Evolutionary conservation across 2,329 filamentous ascomycete genomes (phyloP).

Genomic region (Aspergillus sp.): DNA sequence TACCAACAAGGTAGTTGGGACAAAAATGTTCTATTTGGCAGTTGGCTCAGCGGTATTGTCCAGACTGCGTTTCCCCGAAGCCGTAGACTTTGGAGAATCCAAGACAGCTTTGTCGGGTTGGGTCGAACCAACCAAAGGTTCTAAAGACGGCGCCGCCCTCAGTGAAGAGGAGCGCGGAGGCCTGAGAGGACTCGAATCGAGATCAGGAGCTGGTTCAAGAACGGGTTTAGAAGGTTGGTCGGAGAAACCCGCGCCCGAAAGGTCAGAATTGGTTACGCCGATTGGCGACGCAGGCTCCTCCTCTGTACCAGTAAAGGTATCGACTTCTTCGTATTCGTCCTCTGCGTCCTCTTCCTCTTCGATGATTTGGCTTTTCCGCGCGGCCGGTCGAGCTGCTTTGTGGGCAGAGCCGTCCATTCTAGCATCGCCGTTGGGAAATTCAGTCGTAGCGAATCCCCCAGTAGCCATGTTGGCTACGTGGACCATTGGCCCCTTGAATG

Average conservation of each 20-base stretch:
- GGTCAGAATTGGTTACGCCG: constrained; percentile 22
- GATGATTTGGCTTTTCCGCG: constrained; percentile 49
- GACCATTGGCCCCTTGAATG: constrained; percentile 52
- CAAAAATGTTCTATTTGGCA: constrained; percentile 16
- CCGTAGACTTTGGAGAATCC: constrained; percentile 23
- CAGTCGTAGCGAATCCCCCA: constrained; percentile 40
- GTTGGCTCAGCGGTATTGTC: not conserved
- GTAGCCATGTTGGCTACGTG: constrained; percentile 43
- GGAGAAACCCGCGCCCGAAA: constrained; percentile 21
- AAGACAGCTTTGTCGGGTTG: constrained; percentile 7
- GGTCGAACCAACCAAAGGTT: constrained; percentile 20
- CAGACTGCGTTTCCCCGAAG: constrained; percentile 16
- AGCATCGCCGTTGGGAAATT: constrained; percentile 35
- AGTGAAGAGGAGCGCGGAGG: constrained; percentile 48
- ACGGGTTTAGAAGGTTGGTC: constrained; percentile 27
- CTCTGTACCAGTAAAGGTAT: constrained; percentile 42
- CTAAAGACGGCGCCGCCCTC: constrained; percentile 22
- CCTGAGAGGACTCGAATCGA: constrained; percentile 35
- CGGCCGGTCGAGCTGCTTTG: constrained; percentile 30
- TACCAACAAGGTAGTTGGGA: constrained; percentile 11
- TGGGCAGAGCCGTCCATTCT: constrained; percentile 24
- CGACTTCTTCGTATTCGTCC: constrained; percentile 48
- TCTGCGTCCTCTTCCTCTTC: constrained; percentile 50
- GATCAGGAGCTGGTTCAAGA: constrained; percentile 39
- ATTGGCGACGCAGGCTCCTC: constrained; percentile 33